Base-by-base conservation (phyloP, 768 basidiomycete species). In the Termitomyces sp. region DNA sequence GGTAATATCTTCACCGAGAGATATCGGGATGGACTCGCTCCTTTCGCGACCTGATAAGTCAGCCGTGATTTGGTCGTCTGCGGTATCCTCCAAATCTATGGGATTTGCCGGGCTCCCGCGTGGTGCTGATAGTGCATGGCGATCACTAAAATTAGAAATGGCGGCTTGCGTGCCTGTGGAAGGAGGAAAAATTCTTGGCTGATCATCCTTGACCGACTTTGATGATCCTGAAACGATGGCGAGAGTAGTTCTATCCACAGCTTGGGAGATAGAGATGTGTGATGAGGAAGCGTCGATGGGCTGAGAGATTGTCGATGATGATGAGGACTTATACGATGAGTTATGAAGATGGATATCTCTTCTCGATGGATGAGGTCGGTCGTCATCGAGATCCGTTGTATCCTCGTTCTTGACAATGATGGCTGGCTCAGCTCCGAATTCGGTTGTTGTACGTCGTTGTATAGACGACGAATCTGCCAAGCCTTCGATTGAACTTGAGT, bases 1-100 rank as follows among this genome's bases (percentile, higher is more conserved):
- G 41, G 29, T 32, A 12, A 39, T 22, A 27, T 51, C 50, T 39
- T 51, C 40, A 22, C 39, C 50, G 10, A 51, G 29, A 40, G 39
- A 41, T 31, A 51, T 51, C 16, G 50, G 40, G 27, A 13, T 41
- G 29, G 50, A 51, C 50, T 41, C 39, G 50, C 50, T 32, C 31
- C 50, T 31, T 31, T 38, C 12, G 38, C 27, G 29, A 11, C 39
- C 29, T 15, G 27, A 18, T 4, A 12, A 36, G 6, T 48, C 35
- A 12, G 20, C 10, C 23, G 25, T 1, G 13, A 7, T 7, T 27
- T 18, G 6, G 23, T 38, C 35, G 36, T 49, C 48, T 11, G n/a
- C 33, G 0, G 16, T 18, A 38, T 38, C 23, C 6, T 49, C 48
- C n/a, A 27, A n/a, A 18, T 38, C 23, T 25, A 49, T 36, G 35